Evolutionary conservation across 2,329 filamentous ascomycete species (phyloP).

Genomic region (Nothophaeocryptopus gaeumannii): DNA sequence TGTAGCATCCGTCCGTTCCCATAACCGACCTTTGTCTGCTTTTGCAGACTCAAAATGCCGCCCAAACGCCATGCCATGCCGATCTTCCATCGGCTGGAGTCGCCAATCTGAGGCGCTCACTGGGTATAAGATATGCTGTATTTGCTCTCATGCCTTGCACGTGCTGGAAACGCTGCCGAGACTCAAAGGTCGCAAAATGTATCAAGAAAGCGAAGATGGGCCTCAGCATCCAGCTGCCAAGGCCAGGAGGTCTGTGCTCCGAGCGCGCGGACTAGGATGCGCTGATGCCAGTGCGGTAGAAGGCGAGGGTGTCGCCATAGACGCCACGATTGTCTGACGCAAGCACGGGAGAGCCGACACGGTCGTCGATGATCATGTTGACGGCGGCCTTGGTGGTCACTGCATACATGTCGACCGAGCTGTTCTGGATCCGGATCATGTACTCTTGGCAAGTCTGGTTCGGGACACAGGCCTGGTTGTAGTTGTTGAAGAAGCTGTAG

Average conservation of each 20-base stretch:
- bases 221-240: too few relatives aligned
- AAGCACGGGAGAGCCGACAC: slow-evolving; percentile 36
- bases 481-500: slow-evolving; percentile 60
- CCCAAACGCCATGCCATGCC: too few relatives aligned
- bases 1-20: too few relatives aligned
- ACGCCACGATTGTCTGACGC: slow-evolving; percentile 48
- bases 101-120: too few relatives aligned
- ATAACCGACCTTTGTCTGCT: too few relatives aligned
- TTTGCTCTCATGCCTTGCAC: too few relatives aligned
- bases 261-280: not conserved
- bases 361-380: slow-evolving; percentile 47
- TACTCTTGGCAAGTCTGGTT: slow-evolving; percentile 51
- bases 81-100: too few relatives aligned
- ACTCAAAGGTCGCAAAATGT: too few relatives aligned
- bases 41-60: too few relatives aligned
- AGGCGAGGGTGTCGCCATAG: slow-evolving; percentile 49
- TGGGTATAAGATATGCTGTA: too few relatives aligned
- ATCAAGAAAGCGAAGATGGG: too few relatives aligned
- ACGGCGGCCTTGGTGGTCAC: slow-evolving; percentile 50
- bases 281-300: slow-evolving; percentile 21
- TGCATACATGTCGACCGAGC: slow-evolving; percentile 47
- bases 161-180: too few relatives aligned
- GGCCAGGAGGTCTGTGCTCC: not conserved
- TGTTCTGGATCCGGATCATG: slow-evolving; percentile 47
- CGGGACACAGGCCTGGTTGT: slow-evolving; percentile 49